Evolutionary conservation across 768 basidiomycete species (phyloP), one percentile per base, ranked within the genome.

Genomic region (Myochromella boudieri): DNA sequence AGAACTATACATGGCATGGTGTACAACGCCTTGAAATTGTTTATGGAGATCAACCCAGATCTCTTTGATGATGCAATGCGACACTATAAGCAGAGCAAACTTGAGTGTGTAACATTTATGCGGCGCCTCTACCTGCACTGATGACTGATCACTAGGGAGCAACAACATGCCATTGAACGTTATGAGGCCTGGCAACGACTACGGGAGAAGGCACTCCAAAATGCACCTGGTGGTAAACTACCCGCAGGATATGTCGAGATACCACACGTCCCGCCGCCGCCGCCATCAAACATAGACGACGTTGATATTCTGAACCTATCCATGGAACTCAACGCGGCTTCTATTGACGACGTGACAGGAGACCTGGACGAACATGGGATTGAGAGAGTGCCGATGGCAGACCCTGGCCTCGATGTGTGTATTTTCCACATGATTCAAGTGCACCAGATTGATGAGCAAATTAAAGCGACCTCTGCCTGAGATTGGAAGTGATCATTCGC

Each of bases 1-100:
- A 98, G 95, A 53, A 98, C 97, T 37, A 99, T 98, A 58, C 97
- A 99, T 57, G 92, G 92, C 52, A 95, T 98, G 91, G 95, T 98
- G 22, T 98, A 97, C 70, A 97, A 98, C 63, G 97, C 97, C 2
- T 73, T 99, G 64, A 98, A 95, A 66, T 66, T 98, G 48, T 95
- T 97, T 72, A 98, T 98, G 95, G 97, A 99, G 67, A 92, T 98
- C 64, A 98, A 97, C 62, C 90, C 94, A 0, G 91, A 95, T 61
- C 70, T 97, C 18, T 99, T 99, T 56, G 95, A 97, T 58, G 90
- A 90, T 55, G 83, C 87, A 42, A 84, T 97, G 77, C 87, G 88
- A 37, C 90, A 93, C 52, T 98, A 95, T 68, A 95, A 90, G 68
- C 87, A 90, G 61, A 81, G 82, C 46, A 87, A 85, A 67, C 74